These are phyloP conservation scores for Amphirosellinia nigrospora DNA, from an alignment of 495 filamentous ascomycete genomes.

Conservation along the genomic window DNA sequence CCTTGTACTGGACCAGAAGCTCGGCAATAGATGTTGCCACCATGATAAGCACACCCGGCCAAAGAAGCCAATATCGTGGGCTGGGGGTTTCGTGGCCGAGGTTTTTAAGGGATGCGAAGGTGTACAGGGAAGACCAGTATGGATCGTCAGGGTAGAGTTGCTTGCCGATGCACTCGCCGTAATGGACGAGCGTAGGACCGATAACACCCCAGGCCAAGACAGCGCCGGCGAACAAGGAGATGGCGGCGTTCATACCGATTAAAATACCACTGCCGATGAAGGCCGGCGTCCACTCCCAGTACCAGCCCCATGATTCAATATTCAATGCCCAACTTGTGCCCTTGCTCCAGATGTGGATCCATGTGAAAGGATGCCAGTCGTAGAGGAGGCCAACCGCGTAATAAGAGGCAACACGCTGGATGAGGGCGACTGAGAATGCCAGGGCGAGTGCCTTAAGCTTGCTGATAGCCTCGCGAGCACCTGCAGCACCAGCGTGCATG, in stretches of 20 bases:
- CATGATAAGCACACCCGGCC: slow-evolving; percentile 72
- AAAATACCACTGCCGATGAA: slow-evolving; percentile 72
- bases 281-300: slow-evolving; percentile 67
- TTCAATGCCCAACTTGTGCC: slow-evolving; percentile 61
- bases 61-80: slow-evolving; percentile 70
- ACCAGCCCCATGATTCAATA: slow-evolving; percentile 72
- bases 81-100: slow-evolving; percentile 56
- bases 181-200: slow-evolving; percentile 65
- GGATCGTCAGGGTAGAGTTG: slow-evolving; percentile 48
- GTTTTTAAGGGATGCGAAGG: slow-evolving; percentile 56
- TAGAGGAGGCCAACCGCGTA: slow-evolving; percentile 69
- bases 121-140: slow-evolving; percentile 57
- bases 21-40: slow-evolving; percentile 66
- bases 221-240: slow-evolving; percentile 66
- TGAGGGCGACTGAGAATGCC: slow-evolving; percentile 57
- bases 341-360: slow-evolving; percentile 67
- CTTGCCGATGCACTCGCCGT: slow-evolving; percentile 57
- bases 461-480: slow-evolving; percentile 59
- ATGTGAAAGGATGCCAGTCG: slow-evolving; percentile 71
- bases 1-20: slow-evolving; percentile 65
- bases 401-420: slow-evolving; percentile 63
- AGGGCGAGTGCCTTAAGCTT: slow-evolving; percentile 63
- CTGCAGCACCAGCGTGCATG: slow-evolving; percentile 64
- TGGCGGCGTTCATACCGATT: slow-evolving; percentile 68
- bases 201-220: slow-evolving; percentile 71